Evolutionary conservation across 257 asterid genomes (phyloP).

Genomic region (Mitragyna speciosa): DNA sequence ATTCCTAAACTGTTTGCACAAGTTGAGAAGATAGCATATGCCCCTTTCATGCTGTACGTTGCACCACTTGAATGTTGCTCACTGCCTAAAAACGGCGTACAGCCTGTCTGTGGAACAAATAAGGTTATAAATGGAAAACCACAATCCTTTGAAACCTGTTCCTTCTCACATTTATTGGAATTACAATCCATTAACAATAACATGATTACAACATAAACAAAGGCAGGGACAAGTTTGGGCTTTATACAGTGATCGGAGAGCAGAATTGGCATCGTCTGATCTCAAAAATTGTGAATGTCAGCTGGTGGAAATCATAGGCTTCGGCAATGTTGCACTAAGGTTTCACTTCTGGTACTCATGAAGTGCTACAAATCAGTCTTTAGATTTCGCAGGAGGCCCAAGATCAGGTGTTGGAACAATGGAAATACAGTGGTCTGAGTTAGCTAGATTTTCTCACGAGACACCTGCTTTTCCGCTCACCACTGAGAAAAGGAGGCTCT

Average conservation of each 20-base stretch:
- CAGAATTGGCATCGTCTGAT: constrained; percentile 14
- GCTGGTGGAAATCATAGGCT: constrained; percentile 27
- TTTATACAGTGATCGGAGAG: constrained; percentile 20
- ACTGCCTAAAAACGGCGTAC: background rate
- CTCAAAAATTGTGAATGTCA: constrained; percentile 23
- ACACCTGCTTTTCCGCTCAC: constrained; percentile 28
- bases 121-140: too few species aligned
- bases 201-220: constrained; percentile 18
- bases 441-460: constrained; percentile 35
- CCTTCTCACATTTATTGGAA: constrained; percentile 33
- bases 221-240: constrained; percentile 41
- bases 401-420: constrained; percentile 12
- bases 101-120: constrained; percentile 25
- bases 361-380: constrained; percentile 24
- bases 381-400: constrained; percentile 20
- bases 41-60: constrained; percentile 25
- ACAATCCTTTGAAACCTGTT: constrained; percentile 7
- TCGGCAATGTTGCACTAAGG: constrained; percentile 9
- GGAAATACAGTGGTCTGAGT: constrained; percentile 19
- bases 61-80: constrained; percentile 16
- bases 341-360: constrained; percentile 20
- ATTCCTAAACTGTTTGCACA: constrained; percentile 26
- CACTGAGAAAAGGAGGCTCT: constrained; percentile 24
- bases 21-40: constrained; percentile 23
- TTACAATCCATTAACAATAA: constrained; percentile 1